phyloP scores from a whole-genome alignment of 2,329 filamentous ascomycete species.

The Colletotrichum theobromicola region DNA sequence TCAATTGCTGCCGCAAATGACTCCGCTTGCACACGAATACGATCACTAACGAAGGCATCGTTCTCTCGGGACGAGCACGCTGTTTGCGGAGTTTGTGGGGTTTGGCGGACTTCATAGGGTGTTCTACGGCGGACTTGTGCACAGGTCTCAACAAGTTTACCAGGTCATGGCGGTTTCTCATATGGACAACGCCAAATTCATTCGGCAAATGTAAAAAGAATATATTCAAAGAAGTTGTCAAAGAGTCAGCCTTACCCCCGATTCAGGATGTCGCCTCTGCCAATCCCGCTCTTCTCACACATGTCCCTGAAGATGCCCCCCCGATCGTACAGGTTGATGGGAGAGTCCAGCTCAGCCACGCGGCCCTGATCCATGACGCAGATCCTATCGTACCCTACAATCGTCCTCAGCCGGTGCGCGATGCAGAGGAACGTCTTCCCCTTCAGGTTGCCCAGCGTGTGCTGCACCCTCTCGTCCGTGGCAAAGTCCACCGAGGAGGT shows the following conservation, averaged over 20 bases:
- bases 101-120: not conserved
- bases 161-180: not conserved
- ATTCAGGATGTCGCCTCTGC: slow-evolving; percentile 50
- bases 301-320: slow-evolving; percentile 71
- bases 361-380: slow-evolving; percentile 74
- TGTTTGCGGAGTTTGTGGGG: not conserved
- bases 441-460: slow-evolving; percentile 61
- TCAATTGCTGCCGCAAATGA: not conserved
- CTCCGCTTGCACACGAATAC: not conserved
- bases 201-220: not conserved
- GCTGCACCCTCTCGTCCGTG: slow-evolving; percentile 50
- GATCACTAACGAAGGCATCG: not conserved
- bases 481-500: slow-evolving; percentile 72
- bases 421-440: slow-evolving; percentile 69
- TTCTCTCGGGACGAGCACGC: not conserved
- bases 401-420: slow-evolving; percentile 61
- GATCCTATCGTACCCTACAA: slow-evolving; percentile 75
- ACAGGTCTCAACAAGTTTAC: not conserved
- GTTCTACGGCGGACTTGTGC: not conserved
- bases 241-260: not conserved
- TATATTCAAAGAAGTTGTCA: not conserved
- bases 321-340: slow-evolving; percentile 61
- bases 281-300: slow-evolving; percentile 51
- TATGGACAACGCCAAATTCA: not conserved
- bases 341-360: slow-evolving; percentile 71